Evolutionary conservation across 1,139 yeast species (phyloP).

Genomic region (Saccharomyces hybrid): DNA sequence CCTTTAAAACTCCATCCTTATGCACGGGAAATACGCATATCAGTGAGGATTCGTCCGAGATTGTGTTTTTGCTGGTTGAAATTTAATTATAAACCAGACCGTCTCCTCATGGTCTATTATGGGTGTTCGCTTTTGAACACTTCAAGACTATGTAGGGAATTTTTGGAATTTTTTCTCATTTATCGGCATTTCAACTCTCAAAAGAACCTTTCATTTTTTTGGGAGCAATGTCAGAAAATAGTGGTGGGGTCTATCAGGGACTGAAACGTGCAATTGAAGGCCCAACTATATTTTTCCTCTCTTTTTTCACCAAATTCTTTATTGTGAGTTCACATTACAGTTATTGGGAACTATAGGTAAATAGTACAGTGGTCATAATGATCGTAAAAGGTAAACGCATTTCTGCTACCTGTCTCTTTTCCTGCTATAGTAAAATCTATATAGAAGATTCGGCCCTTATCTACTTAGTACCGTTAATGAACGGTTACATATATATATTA

Average conservation of each 20-base stretch:
- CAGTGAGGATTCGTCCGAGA: conserved; percentile 99
- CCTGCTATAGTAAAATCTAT: background rate
- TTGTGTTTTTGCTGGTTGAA: conserved; percentile 99
- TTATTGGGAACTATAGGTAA: background rate
- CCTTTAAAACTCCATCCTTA: conserved; percentile 56
- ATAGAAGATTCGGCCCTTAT: background rate
- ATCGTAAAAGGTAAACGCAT: background rate
- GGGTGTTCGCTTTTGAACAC: conserved; percentile 38
- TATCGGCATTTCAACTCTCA: background rate
- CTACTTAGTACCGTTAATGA: background rate
- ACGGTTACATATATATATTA: background rate
- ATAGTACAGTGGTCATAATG: background rate
- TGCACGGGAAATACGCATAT: conserved; percentile 99
- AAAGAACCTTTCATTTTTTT: background rate
- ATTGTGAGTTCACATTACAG: background rate
- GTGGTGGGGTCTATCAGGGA: background rate
- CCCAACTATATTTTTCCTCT: background rate
- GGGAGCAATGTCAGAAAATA: background rate
- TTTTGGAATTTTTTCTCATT: conserved; percentile 32
- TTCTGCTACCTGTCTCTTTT: background rate
- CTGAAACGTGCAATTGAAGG: background rate
- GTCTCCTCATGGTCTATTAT: conserved; percentile 55
- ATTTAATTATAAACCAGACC: conserved; percentile 82
- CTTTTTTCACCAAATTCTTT: background rate
- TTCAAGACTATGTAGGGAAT: conserved; percentile 36